Conservation (phyloP, 2,329 filamentous ascomycete species). For the Ophiostoma fasciatum region DNA sequence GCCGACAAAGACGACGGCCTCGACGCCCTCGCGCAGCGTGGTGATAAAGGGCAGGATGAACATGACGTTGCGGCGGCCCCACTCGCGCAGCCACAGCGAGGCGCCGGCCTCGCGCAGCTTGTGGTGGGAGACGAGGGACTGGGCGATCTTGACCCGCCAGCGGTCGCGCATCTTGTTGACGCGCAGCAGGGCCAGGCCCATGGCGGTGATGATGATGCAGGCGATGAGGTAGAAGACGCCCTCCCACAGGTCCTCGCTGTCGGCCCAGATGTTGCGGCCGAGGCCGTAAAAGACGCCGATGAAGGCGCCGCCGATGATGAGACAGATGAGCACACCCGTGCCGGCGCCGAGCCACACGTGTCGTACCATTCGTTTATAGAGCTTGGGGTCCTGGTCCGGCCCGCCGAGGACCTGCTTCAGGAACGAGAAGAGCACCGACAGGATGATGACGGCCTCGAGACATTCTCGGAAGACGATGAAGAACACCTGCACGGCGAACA, state of each 20-base stretch:
- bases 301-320: slow-evolving; percentile 47
- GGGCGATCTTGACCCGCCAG: slow-evolving; percentile 71
- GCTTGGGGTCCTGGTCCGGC: slow-evolving; percentile 40
- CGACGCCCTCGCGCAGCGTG: slow-evolving; percentile 72
- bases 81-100: slow-evolving; percentile 40
- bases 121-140: slow-evolving; percentile 41
- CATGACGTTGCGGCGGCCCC: slow-evolving; percentile 56
- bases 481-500: slow-evolving; percentile 70
- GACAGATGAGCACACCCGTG: slow-evolving; percentile 42
- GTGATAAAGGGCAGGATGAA: slow-evolving; percentile 78
- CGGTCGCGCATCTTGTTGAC: slow-evolving; percentile 74
- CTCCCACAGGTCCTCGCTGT: slow-evolving; percentile 65
- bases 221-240: slow-evolving; percentile 64
- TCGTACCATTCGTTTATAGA: slow-evolving; percentile 53
- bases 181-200: slow-evolving; percentile 67
- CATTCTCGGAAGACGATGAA: slow-evolving; percentile 83
- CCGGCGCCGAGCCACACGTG: slow-evolving; percentile 58
- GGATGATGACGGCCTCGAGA: slow-evolving; percentile 69
- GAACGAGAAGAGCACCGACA: slow-evolving; percentile 76
- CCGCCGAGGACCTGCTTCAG: slow-evolving; percentile 64
- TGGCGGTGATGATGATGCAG: slow-evolving; percentile 63
- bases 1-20: slow-evolving; percentile 74
- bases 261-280: slow-evolving; percentile 50
- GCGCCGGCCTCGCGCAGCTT: slow-evolving; percentile 18
- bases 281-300: slow-evolving; percentile 58